Base-by-base conservation (phyloP, 2,329 filamentous ascomycete species). In the Phaeophleospora eucalypticola region DNA sequence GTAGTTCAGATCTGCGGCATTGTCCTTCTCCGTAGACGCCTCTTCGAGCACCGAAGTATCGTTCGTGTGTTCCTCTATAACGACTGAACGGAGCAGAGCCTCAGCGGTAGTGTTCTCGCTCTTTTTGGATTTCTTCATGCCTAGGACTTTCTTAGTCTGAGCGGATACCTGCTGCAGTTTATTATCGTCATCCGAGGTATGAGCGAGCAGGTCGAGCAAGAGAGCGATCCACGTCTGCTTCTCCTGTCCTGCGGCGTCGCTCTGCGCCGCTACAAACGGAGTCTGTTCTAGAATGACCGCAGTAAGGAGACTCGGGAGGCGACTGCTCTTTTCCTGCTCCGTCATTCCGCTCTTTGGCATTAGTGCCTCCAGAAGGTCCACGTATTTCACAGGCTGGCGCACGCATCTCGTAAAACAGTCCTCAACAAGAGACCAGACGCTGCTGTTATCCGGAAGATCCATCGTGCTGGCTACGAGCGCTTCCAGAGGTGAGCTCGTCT, bases 341-440 rank as follows among this genome's bases (percentile, higher is more conserved):
- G 7, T 41, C 36, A 9, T 7, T n/a, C 35, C 40, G 24, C 2
- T 78, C 4, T 33, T 55, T 34, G 80, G 15, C 24, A 29, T 29
- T 12, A 29, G 24, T 4, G 43, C 75, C 44, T 82, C 76, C 19
- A 87, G 67, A 60, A 82, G 72, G 51, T 93, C 86, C 20, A 93
- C 81, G 60, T 95, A 91, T 62, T 89, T 94, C 60, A 94, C 84
- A 0, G 89, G 86, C 18, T 84, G 84, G 46, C 78, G 82, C 14
- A 83, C 83, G 56, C 87, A 87, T 18, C 90, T 81, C 21, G 81
- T 81, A 43, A 87, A 75, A 65, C 88, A 94, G 52, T 94, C 89
- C 61, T 96, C 90, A 19, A 96, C 65, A 61, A 93, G 94, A 0
- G 73, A 66, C 69, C 86, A 86, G 1, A 89, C 62, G 0, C 62